Base-by-base conservation (phyloP, 2,329 filamentous ascomycete genomes). In the Stromatinia cepivora region DNA sequence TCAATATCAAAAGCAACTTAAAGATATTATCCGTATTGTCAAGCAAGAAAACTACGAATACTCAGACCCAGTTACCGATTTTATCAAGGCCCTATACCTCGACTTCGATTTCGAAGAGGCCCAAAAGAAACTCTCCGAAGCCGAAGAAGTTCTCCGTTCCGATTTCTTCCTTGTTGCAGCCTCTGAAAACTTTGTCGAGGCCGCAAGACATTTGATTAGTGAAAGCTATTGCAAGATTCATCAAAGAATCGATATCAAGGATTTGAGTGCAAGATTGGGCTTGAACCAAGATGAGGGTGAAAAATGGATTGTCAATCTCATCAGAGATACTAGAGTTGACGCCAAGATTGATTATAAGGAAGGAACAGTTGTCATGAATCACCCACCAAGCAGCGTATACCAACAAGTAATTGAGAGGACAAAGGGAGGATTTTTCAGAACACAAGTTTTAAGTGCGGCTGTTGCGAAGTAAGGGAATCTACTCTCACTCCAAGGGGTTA, bases 171-270 rank as follows among this genome's bases (percentile, higher is more conserved):
- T 99, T 70, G 88, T 91, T 69, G 90, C 89, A 28, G 88, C 92
- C 4, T 89, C 92, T 46, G 94, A 98, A 77, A 85, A 89, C 54
- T 99, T 99, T 79, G 92, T 99, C 73, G 94, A 98, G 79, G 90
- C 93, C 62, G 95, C 95, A 52, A 88, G 95, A 78, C 95, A 99
- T 85, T 86, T 99, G 71, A 98, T 99, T 81, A 98, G 94, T 67
- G 95, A 99, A 85, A 93, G 90, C 81, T 99, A 99, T 87, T 99
- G 95, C 92, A 98, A 98, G 88, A 99, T 99, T 80, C 96, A 98
- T 82, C 93, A 97, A 80, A 88, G 94, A 77, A 99, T 99, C 80
- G 94, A 98, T 81, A 98, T 99, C 81, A 93, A 94, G 87, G 95
- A 98, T 77, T 88, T 99, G 70, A 97, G 93, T 74, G 91, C 89